phyloP scores from a whole-genome alignment of 2,329 filamentous ascomycete genomes.

The Pseudogymnoascus sp. region DNA sequence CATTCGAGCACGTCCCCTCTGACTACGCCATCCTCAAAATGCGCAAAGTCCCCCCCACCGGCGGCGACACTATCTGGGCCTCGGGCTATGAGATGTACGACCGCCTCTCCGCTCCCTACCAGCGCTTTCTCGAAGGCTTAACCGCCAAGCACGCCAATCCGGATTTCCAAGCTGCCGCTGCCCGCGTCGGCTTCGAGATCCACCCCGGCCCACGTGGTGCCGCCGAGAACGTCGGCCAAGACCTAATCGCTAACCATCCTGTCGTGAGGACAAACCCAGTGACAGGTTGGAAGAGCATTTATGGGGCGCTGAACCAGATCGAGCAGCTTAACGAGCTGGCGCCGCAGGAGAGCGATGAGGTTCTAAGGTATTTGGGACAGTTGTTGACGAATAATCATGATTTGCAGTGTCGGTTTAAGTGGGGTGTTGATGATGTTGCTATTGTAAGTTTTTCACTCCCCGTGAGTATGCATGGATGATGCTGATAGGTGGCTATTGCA shows the following conservation, averaged over 20 bases:
- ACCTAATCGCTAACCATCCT: slow-evolving; percentile 43
- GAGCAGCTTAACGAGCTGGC: slow-evolving; percentile 36
- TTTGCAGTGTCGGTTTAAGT: slow-evolving; percentile 31
- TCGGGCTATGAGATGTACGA: slow-evolving; percentile 37
- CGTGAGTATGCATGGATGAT: not conserved
- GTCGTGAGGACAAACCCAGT: slow-evolving; percentile 54
- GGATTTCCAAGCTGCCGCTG: slow-evolving; percentile 32
- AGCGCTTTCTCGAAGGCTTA: slow-evolving; percentile 38
- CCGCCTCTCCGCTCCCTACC: slow-evolving; percentile 38
- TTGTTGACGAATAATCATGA: slow-evolving; percentile 34
- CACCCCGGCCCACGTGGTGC: slow-evolving; percentile 41
- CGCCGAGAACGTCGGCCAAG: slow-evolving; percentile 44
- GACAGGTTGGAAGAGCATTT: slow-evolving; percentile 53
- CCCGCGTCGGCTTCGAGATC: slow-evolving; percentile 33
- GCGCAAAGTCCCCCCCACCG: slow-evolving; percentile 33
- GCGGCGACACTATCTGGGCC: slow-evolving; percentile 38
- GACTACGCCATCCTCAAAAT: slow-evolving; percentile 40
- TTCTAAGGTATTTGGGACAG: slow-evolving; percentile 17
- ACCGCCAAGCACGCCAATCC: slow-evolving; percentile 38
- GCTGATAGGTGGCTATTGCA: slow-evolving; percentile 19
- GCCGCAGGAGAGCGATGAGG: slow-evolving; percentile 32
- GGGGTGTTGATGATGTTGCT: slow-evolving; percentile 23
- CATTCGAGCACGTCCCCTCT: slow-evolving; percentile 38
- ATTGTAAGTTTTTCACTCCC: slow-evolving; percentile 31
- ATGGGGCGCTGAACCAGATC: slow-evolving; percentile 33